A percentile compares a stretch with the other conserved stretches of the same genome.
Evolutionary conservation across 768 basidiomycete species (phyloP).

Genomic region (Psilocybe subaeruginosa): DNA sequence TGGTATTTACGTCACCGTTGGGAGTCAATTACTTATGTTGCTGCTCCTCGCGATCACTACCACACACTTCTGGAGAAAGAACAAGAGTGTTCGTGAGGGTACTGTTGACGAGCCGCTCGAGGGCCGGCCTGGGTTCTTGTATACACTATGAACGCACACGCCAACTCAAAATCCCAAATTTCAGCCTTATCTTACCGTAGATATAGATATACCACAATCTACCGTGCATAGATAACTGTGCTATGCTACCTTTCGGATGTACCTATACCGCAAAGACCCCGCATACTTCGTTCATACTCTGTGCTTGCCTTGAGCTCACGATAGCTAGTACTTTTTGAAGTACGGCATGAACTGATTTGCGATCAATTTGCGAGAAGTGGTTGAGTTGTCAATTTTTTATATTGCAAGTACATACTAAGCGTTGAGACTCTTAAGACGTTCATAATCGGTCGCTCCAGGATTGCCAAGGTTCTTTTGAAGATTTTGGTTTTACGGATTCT

Average conservation of each 20-base stretch:
- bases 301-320: no score
- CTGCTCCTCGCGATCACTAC: conserved; percentile 42
- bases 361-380: no score
- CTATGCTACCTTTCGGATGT: no score
- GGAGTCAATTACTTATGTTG: conserved; percentile 45
- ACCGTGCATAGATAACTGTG: no score
- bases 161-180: not conserved
- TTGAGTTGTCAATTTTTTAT: no score
- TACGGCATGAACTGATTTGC: no score
- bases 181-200: not conserved
- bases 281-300: no score
- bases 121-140: conserved; percentile 41
- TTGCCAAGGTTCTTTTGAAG: not conserved
- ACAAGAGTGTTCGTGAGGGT: conserved; percentile 31
- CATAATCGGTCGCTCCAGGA: not conserved
- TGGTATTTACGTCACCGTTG: conserved; percentile 49
- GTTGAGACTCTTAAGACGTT: no score
- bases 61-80: conserved; percentile 37
- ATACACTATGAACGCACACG: conserved; percentile 35
- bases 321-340: no score
- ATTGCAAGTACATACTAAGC: no score
- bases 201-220: no score
- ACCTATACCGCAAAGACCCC: no score
- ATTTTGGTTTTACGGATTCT: not conserved
- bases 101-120: conserved; percentile 27